Evolutionary conservation across 1,139 yeast genomes (phyloP), one percentile per base, ranked within the genome.

Genomic region (Wickerhamomyces sp.): DNA sequence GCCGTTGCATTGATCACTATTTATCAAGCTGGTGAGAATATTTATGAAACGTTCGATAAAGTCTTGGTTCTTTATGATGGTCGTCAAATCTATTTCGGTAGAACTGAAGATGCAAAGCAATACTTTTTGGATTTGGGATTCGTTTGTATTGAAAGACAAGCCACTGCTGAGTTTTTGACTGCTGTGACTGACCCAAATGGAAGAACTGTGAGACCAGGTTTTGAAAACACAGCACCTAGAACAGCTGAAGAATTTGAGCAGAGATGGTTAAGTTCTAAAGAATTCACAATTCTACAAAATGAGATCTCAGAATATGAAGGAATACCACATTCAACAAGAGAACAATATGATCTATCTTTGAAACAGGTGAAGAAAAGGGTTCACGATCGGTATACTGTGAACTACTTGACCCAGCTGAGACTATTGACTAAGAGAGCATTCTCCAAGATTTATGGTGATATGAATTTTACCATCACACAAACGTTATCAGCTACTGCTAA

Each of bases 181-280:
- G 78, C 79, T 2, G 54, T 77, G 37, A 76, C 83, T 15, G 75
- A 74, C 51, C 76, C 77, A 12, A 73, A 67, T 46, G 64, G 79
- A 54, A 71, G 91, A 57, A 33, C 40, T n/a, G 58, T 67, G 11
- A 60, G 59, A 42, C 54, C 61, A 6, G 83, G 83, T 2, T 71
- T 44, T 45, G 93, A 83, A 52, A 47, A 63, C 36, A 66, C 59
- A 39, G 88, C 79, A 20, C 95, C 95, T 23, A 63, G 71, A 41
- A 77, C 85, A 4, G 72, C 89, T 2, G 68, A 64, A 31, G 93
- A 85, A 50, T 84, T 84, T 51, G 82, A 77, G 44, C 59, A 58
- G 3, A 68, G 68, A 51, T 85, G 93, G 93, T 62, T 62, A 40
- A 58, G 63, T n/a, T 79, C 89, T 3, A 64, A 66, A 2, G 75